These are phyloP conservation scores for Beauveria sp. DNA, from an alignment of 2,329 filamentous ascomycete species.

Conservation along the genomic window DNA sequence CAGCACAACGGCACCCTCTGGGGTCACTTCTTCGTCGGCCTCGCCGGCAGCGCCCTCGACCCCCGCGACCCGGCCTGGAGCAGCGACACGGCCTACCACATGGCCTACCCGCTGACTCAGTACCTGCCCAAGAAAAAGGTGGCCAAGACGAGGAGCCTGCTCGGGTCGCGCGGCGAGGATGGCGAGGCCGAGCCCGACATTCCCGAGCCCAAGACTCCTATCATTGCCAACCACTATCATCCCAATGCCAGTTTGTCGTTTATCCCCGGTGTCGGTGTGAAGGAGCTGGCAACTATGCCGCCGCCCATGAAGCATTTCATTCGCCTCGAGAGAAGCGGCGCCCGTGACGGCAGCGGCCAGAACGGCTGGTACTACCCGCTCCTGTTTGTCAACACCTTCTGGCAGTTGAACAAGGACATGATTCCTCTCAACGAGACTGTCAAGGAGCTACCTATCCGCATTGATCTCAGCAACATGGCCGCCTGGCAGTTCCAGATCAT, in stretches of 20 bases:
- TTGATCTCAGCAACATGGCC: constrained; percentile 73
- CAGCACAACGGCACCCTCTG: constrained; percentile 91
- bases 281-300: constrained; percentile 59
- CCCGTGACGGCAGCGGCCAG: constrained; percentile 74
- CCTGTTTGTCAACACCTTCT: constrained; percentile 91
- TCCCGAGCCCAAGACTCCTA: constrained; percentile 52
- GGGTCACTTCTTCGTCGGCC: constrained; percentile 85
- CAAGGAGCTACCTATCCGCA: constrained; percentile 69
- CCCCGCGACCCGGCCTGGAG: constrained; percentile 67
- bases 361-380: constrained; percentile 93
- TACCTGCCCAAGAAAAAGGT: constrained; percentile 88
- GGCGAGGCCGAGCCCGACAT: constrained; percentile 46
- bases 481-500: constrained; percentile 88
- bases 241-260: constrained; percentile 88
- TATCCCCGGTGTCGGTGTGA: constrained; percentile 68
- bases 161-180: constrained; percentile 42
- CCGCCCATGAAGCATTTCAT: constrained; percentile 72
- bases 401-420: constrained; percentile 92
- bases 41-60: constrained; percentile 69
- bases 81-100: constrained; percentile 69
- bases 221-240: constrained; percentile 83
- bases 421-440: constrained; percentile 85
- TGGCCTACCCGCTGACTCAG: constrained; percentile 77
- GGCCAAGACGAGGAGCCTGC: constrained; percentile 77
- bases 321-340: constrained; percentile 69